Conservation (phyloP, 345 rosid species). For the Sonneratia caseolaris region DNA sequence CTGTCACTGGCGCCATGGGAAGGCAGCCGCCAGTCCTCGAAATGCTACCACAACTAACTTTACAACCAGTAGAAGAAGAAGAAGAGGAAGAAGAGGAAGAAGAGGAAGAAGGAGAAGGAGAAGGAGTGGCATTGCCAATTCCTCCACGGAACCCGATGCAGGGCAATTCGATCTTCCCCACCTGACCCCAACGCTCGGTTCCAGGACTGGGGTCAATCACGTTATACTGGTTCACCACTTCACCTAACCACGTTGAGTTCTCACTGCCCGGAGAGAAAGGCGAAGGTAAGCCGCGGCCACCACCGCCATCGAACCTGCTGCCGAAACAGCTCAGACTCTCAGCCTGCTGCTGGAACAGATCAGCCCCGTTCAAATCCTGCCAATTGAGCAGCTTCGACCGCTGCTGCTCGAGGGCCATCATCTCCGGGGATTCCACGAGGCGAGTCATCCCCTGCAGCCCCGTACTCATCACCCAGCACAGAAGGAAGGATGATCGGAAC, state of each 20-base stretch:
- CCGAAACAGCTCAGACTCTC: conserved; percentile 14
- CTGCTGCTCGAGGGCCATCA: conserved; percentile 61
- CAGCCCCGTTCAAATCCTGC: conserved; percentile 19
- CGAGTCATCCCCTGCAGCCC: too few relatives aligned
- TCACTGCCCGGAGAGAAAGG: conserved; percentile 11
- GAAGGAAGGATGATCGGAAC: too few relatives aligned
- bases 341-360: not conserved
- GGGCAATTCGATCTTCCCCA: conserved; percentile 16
- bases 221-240: conserved; percentile 6
- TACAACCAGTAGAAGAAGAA: conserved; percentile 12
- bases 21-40: conserved; percentile 43
- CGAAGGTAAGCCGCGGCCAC: conserved; percentile 5
- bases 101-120: not conserved
- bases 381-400: conserved; percentile 26
- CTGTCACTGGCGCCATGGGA: conserved; percentile 12
- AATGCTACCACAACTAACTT: conserved; percentile 17
- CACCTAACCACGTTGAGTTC: conserved; percentile 20
- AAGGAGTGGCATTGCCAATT: not conserved
- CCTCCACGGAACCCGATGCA: conserved; percentile 26
- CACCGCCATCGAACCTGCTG: not conserved
- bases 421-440: not conserved
- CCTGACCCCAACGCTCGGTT: conserved; percentile 25
- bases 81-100: too few relatives aligned
- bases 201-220: conserved; percentile 39
- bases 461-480: not conserved